Evolutionary conservation across 192 early-diverging fungal genomes (phyloP).

Genomic region (Paraglomus brasilianum): DNA sequence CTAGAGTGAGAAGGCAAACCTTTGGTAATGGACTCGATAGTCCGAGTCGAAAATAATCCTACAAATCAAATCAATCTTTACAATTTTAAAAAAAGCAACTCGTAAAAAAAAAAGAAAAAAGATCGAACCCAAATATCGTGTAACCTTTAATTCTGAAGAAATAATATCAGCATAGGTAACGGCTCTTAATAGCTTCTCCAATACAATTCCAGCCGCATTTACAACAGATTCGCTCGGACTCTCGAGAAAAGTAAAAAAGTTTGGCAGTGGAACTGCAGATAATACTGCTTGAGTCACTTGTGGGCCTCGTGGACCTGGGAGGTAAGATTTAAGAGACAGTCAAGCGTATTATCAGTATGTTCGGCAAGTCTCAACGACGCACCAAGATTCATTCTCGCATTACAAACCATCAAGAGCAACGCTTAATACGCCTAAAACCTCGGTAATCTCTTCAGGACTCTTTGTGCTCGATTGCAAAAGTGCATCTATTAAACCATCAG

Average conservation of each 20-base stretch:
- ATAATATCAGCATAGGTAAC: slow-evolving; percentile 28
- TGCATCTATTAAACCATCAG: too few species aligned
- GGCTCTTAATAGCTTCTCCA: slow-evolving; percentile 34
- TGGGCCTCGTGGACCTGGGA: not conserved
- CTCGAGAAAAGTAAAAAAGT: slow-evolving; percentile 24
- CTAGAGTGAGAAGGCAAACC: slow-evolving; percentile 43
- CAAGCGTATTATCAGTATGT: too few species aligned
- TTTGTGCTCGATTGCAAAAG: too few species aligned
- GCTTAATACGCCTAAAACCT: too few species aligned
- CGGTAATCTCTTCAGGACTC: too few species aligned
- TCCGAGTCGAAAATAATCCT: slow-evolving; percentile 38
- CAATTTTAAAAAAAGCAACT: not conserved
- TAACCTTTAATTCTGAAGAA: slow-evolving; percentile 30
- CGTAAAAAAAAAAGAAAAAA: slow-evolving; percentile 4
- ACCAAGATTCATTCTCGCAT: too few species aligned
- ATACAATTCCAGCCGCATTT: slow-evolving; percentile 31
- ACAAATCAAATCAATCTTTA: not conserved
- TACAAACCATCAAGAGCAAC: too few species aligned
- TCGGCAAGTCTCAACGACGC: too few species aligned
- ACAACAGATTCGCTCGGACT: slow-evolving; percentile 23
- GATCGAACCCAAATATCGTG: not conserved
- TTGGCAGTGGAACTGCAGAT: slow-evolving; percentile 28
- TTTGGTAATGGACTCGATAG: slow-evolving; percentile 35
- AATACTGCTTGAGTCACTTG: not conserved
- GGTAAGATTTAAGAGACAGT: too few species aligned